Evolutionary conservation across 2,329 filamentous ascomycete genomes (phyloP), one percentile per base, ranked within the genome.

Genomic region (Aspergillus caelatus): DNA sequence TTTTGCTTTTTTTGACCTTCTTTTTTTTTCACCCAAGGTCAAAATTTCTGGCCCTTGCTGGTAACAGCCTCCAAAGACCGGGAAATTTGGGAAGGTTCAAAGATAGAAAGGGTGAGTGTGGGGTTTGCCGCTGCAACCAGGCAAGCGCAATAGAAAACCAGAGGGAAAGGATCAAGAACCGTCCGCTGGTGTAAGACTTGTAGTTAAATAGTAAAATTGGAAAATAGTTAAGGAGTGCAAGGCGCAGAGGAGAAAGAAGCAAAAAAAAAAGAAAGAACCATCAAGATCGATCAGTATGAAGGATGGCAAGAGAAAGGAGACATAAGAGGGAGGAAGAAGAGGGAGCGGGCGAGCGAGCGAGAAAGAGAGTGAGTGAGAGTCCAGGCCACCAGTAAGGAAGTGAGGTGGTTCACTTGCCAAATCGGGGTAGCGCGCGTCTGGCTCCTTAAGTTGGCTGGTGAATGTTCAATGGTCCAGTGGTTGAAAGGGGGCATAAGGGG

Each of bases 121-220:
- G 69, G 60, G 62, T 67, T 69, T 66, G 65, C 67, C 65, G 71
- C 74, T 76, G 74, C 73, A 70, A 67, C 73, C 74, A 70, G 74
- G 70, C 72, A 74, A 67, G 66, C 65, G 71, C 68, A 63, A 61
- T 52, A 23, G 48, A 52, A 60, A 65, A 64, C 57, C 63, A 52
- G 64, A 62, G 26, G 41, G 28, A 46, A 52, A 52, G 48, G 48
- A 52, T 32, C 48, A 52, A 52, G 48, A 52, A 12, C 28, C 48
- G 28, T 52, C 26, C 21, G 32, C 41, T 26, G 45, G 41, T 26
- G 36, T 41, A 56, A 6, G 32, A 34, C n/a, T 8, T 41, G 21
- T 43, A 41, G 21, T 36, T 26, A 39, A 55, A 45, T 57, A 57
- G 36, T 32, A 7, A 41, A 36, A 41, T 46, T n/a, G 45, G 11